Percentiles rank a stretch among this genome's conserved stretches.
These are phyloP conservation scores for Actinomortierella wolfii DNA, from an alignment of 371 early-diverging fungal species.

Conservation along the genomic window DNA sequence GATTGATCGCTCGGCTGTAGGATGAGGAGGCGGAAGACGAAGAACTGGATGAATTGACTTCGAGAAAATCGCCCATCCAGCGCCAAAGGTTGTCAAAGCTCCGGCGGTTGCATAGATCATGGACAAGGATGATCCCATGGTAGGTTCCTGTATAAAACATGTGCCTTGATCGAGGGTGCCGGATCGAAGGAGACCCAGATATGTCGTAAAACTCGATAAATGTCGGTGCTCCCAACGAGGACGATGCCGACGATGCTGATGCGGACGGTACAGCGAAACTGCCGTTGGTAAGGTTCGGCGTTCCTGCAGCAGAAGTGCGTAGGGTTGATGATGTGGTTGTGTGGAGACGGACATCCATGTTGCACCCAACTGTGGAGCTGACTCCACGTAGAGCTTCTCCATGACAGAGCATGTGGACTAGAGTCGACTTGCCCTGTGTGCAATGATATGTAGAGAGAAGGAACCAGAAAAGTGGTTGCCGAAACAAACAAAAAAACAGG, in stretches of 20 bases:
- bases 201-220: conserved; percentile 58
- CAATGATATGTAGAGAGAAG: too few species aligned
- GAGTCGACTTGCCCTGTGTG: conserved; percentile 50
- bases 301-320: conserved; percentile 7
- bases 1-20: too few species aligned
- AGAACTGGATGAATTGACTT: background rate
- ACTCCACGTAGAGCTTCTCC: conserved; percentile 39
- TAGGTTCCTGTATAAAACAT: conserved; percentile 49
- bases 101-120: conserved; percentile 51
- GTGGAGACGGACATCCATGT: conserved; percentile 50
- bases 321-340: conserved; percentile 12
- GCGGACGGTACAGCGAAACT: conserved; percentile 2
- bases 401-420: conserved; percentile 54
- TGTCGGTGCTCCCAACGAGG: conserved; percentile 12
- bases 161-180: conserved; percentile 47
- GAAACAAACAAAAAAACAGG: background rate
- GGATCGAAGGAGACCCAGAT: conserved; percentile 45
- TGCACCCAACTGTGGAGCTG: conserved; percentile 50
- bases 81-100: conserved; percentile 57
- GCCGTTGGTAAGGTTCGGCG: conserved; percentile 1
- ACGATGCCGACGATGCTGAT: conserved; percentile 19
- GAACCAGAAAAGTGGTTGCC: background rate
- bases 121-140: conserved; percentile 55
- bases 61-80: conserved; percentile 49
- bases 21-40: too few species aligned